phyloP scores from a whole-genome alignment of 2,329 filamentous ascomycete genomes.

The Microsporum ferrugineum region DNA sequence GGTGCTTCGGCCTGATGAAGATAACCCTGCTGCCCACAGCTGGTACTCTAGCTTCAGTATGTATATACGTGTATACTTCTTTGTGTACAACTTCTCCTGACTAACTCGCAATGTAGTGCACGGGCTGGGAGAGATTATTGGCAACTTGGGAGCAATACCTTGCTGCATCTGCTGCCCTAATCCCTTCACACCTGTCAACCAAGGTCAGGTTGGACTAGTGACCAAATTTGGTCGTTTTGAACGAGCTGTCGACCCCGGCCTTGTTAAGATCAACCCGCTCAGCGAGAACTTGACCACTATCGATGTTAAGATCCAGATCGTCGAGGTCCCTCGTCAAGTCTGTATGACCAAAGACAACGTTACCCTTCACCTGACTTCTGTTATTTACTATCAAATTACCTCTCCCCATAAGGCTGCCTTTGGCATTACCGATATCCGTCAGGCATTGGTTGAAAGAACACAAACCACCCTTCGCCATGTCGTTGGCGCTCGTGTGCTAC shows the following conservation, averaged over 20 bases:
- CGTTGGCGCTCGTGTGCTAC: conserved; percentile 84
- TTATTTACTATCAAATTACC: conserved; percentile 98
- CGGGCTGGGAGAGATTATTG: conserved; percentile 59
- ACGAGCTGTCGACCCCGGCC: conserved; percentile 87
- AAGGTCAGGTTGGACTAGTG: conserved; percentile 90
- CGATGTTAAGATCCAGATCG: conserved; percentile 98
- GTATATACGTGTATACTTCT: conserved; percentile 25
- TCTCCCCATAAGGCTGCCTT: conserved; percentile 95
- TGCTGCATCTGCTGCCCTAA: conserved; percentile 91
- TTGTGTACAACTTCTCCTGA: neutral
- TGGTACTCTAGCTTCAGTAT: conserved; percentile 88
- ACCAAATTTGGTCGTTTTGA: conserved; percentile 92
- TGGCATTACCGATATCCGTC: conserved; percentile 85
- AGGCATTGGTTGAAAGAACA: conserved; percentile 94
- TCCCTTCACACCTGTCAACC: conserved; percentile 81
- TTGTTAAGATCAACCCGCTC: conserved; percentile 94
- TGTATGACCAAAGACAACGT: conserved; percentile 99
- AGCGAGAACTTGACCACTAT: conserved; percentile 82
- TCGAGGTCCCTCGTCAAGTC: conserved; percentile 85
- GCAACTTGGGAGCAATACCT: conserved; percentile 72
- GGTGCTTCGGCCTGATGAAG: conserved; percentile 46
- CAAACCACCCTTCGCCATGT: conserved; percentile 97
- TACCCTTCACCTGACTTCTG: conserved; percentile 80
- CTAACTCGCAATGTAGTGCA: conserved; percentile 45
- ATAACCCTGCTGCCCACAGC: conserved; percentile 60